These are phyloP conservation scores for Bryoerythrophyllum caledonicum DNA, from an alignment of 225 moss, liverwort and hornwort genomes.

Conservation along the genomic window DNA sequence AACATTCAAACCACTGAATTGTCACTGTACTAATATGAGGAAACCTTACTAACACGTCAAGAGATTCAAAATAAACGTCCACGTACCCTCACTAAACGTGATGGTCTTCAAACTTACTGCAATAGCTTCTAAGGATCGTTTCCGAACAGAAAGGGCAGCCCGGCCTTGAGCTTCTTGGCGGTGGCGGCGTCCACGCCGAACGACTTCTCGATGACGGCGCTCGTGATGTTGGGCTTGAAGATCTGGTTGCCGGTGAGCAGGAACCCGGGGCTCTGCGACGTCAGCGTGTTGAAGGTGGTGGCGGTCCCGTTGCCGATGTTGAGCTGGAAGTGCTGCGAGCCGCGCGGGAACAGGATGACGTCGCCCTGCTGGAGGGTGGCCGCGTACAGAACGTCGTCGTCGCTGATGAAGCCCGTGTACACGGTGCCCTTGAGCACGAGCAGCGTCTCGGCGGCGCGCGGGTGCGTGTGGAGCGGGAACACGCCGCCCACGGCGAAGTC, in stretches of 20 bases:
- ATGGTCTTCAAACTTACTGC: too few relatives aligned
- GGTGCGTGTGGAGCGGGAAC: conserved; percentile 13
- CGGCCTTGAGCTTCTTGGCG: not conserved
- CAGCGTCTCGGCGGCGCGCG: conserved; percentile 10
- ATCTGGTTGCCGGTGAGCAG: conserved; percentile 8
- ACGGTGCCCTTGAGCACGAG: conserved; percentile 4
- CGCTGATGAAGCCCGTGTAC: conserved; percentile 19
- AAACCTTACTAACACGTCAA: too few relatives aligned
- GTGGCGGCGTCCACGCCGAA: not conserved
- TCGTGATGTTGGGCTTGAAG: not conserved
- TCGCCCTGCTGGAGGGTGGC: conserved; percentile 9
- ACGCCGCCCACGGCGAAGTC: conserved; percentile 19
- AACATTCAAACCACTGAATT: too few relatives aligned
- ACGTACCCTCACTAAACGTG: too few relatives aligned
- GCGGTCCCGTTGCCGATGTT: conserved; percentile 11
- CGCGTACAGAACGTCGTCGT: conserved; percentile 7
- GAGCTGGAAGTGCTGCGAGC: conserved; percentile 9
- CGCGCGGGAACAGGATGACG: not conserved
- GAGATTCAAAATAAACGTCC: too few relatives aligned
- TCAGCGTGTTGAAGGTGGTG: conserved; percentile 11
- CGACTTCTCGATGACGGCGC: not conserved
- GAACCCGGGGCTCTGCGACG: conserved; percentile 4
- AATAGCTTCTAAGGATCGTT: not conserved
- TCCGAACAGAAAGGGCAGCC: not conserved
- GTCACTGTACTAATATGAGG: too few relatives aligned